Conservation (phyloP, 768 basidiomycete species). For the Naganishia kalamii region DNA sequence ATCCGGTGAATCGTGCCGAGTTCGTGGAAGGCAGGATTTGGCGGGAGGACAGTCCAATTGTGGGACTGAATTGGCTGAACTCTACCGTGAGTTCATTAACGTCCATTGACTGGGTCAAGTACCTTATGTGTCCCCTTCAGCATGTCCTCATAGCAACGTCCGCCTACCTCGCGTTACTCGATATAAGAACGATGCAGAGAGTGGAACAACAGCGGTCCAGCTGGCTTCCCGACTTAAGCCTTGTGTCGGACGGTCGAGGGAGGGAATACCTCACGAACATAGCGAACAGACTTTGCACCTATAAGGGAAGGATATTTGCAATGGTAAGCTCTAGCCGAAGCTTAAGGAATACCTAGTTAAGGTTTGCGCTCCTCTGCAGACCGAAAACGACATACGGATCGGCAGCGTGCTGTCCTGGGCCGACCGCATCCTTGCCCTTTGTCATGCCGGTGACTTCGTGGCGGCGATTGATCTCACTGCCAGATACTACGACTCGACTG, state of each 20-base stretch:
- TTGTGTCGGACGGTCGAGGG: not conserved
- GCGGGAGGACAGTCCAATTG: slow-evolving; percentile 58
- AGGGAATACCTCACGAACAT: slow-evolving; percentile 44
- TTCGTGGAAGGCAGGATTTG: slow-evolving; percentile 61
- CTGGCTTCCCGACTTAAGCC: slow-evolving; percentile 8
- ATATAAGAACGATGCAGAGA: slow-evolving; percentile 54
- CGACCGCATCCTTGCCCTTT: slow-evolving; percentile 75
- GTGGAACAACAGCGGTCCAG: slow-evolving; percentile 51
- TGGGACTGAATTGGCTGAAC: slow-evolving; percentile 83
- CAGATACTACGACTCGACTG: slow-evolving; percentile 66
- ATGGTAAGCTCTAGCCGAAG: slow-evolving; percentile 62
- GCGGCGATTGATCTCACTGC: slow-evolving; percentile 79
- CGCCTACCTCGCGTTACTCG: slow-evolving; percentile 62
- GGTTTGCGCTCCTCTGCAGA: too few species aligned
- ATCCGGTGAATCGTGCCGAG: slow-evolving; percentile 47
- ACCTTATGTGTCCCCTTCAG: slow-evolving; percentile 46
- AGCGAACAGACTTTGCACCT: slow-evolving; percentile 55
- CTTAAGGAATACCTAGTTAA: too few species aligned
- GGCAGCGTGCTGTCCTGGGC: slow-evolving; percentile 92
- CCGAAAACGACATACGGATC: slow-evolving; percentile 54
- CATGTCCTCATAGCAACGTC: slow-evolving; percentile 64
- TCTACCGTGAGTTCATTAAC: slow-evolving; percentile 60
- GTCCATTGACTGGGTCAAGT: not conserved
- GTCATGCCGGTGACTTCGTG: slow-evolving; percentile 80
- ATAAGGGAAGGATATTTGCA: slow-evolving; percentile 86